Evolutionary conservation across 768 basidiomycete genomes (phyloP), one percentile per base, ranked within the genome.

Genomic region (Suillus weaverae): DNA sequence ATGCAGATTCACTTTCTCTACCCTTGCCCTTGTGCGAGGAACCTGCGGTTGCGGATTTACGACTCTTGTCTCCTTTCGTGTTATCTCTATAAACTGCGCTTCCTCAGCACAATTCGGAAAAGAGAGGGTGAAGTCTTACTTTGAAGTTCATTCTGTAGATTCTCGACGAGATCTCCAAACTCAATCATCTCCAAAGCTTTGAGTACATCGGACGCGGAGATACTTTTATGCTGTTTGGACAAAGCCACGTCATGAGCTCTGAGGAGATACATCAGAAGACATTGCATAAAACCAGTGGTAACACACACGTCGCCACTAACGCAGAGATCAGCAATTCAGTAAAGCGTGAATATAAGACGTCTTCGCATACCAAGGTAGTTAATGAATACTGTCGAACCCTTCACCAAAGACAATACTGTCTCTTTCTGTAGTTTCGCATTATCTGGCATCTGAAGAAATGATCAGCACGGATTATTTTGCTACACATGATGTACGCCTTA

Each of bases 351-450:
- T 26, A 57, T 3, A 43, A 26, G 20, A 7, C 33, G 14, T 26
- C 14, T 11, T 20, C 48, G 26, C 89, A 69, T 74, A 91, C 96
- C 90, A 9, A 99, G 81, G 70, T 95, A 97, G 75, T 92, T 96
- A 69, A 99, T 95, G 75, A 98, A 99, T 60, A 98, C 91, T 0
- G 96, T 96, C 4, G 95, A 94, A 36, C 90, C 90, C 73, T 95
- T 95, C 16, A 91, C 83, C 11, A 97, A 81, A 14, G 94, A 92
- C 1, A 91, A 74, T 0, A 95, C 87, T 0, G 92, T 91, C 64
- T 98, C 97, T 67, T 95, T 97, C 70, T 95, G 92, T 63, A 97
- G 76, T 72, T 97, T 97, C 14, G 89, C 85, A 69, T 87, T 89
- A 0, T 94, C 89, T 7, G 94, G 93, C 4, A 97, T 79, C 95